Evolutionary conservation across 208 protist genomes (phyloP), one percentile per base, ranked within the genome.

Genomic region (Acanthamoeba royreba): DNA sequence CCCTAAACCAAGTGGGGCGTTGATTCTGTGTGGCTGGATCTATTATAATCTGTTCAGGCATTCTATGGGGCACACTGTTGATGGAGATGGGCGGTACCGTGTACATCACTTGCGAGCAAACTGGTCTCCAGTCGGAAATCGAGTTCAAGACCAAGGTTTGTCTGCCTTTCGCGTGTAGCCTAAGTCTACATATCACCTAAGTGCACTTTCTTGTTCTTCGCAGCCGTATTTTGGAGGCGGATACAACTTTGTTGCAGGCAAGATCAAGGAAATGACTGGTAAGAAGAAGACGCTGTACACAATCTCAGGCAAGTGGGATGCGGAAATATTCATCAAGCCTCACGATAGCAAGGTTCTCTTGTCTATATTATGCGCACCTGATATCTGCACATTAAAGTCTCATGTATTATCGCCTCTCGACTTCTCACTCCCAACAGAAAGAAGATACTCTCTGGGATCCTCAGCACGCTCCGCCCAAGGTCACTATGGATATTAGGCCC

Each of bases 121-220:
- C 93, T 15, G 94, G 91, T 47, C 77, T 96, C 28, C 52, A 47
- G 19, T 47, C 86, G 38, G 95, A 97, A 53, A 92, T 98, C 42
- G 94, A 97, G 53, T 98, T 98, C 89, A 97, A 97, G 94, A 79
- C 94, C 35, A 95, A 97, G 92, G 91, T 31, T 58, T 58, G 15
- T 58, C 22, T 22, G 49, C 49, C 49, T 22, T 22, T 22, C 49
- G 45, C 40, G 15, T 46, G 3, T 28, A 25, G 72, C 13, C 46
- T 9, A 28, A 25, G 86, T 0, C n/a, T 58, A 40, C 17, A 25
- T 58, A 52, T 58, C 55, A 47, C 4, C 55, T 47, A n/a, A 11
- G 22, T 19, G 15, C 22, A 31, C 40, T 33, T 13, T 17, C 17
- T 2, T 63, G 4, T 40, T 17, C 47, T 3, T 2, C 22, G 58